These are phyloP conservation scores for Eucalyptus urophylla DNA, from an alignment of 345 rosid species.

Conservation along the genomic window DNA sequence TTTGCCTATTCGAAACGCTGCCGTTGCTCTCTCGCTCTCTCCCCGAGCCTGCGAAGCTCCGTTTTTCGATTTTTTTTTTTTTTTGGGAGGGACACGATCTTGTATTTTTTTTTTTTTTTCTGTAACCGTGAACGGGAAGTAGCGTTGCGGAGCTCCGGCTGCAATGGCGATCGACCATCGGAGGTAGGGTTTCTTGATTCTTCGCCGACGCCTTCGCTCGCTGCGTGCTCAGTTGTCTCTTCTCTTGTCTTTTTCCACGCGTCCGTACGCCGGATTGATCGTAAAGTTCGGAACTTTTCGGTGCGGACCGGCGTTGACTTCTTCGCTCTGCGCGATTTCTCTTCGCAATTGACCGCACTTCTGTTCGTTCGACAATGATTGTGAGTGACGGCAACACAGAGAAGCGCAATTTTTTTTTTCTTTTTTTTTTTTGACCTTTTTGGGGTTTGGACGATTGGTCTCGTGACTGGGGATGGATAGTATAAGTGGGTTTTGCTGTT, in stretches of 20 bases:
- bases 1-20: background rate
- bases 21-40: background rate
- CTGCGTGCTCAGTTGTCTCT: background rate
- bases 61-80: background rate
- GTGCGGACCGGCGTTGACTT: background rate
- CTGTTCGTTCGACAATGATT: background rate
- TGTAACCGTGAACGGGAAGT: background rate
- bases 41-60: background rate
- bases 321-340: background rate
- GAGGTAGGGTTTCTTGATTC: background rate
- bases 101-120: background rate
- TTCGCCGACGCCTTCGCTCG: background rate
- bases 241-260: background rate
- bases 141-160: background rate
- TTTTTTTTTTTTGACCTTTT: background rate
- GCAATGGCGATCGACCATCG: background rate
- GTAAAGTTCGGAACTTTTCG: background rate
- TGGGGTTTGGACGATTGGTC: background rate
- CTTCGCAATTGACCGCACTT: background rate
- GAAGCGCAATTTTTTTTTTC: background rate
- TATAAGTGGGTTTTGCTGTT: background rate
- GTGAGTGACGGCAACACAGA: background rate
- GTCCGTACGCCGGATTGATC: background rate
- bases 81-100: background rate
- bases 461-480: background rate